phyloP scores from a whole-genome alignment of 2,329 filamentous ascomycete species.

The Arthroderma uncinatum region DNA sequence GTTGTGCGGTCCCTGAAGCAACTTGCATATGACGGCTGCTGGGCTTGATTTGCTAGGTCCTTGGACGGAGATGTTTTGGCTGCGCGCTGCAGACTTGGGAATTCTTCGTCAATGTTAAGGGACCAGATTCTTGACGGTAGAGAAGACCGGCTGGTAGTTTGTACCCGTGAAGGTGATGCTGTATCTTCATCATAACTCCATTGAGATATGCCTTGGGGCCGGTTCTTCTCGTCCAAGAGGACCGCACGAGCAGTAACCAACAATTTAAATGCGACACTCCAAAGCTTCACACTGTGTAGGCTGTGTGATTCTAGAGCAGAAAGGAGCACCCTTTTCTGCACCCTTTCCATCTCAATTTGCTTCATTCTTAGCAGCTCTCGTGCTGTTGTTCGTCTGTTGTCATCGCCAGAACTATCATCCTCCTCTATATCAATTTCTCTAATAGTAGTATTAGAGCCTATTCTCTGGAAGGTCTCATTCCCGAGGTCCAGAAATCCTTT shows the following conservation, averaged over 20 bases:
- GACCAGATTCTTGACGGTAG: background rate
- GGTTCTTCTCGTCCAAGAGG: slow-evolving; percentile 23
- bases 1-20: slow-evolving; percentile 1
- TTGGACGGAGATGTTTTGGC: background rate
- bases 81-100: background rate
- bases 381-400: slow-evolving; percentile 12
- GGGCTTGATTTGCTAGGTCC: background rate
- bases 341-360: slow-evolving; percentile 19
- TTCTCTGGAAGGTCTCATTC: background rate
- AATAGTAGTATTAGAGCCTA: background rate
- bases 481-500: slow-evolving; percentile 17
- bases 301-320: slow-evolving; percentile 21
- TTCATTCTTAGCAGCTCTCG: slow-evolving; percentile 20
- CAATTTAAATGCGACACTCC: slow-evolving; percentile 22
- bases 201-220: slow-evolving; percentile 5
- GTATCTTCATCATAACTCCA: background rate
- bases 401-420: background rate
- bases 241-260: slow-evolving; percentile 21
- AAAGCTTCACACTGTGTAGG: slow-evolving; percentile 20
- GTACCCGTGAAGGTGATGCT: background rate
- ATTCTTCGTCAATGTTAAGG: background rate
- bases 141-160: background rate
- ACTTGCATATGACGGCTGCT: background rate
- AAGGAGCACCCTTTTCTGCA: slow-evolving; percentile 23
- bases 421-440: background rate